Conservation (phyloP, 2,329 filamentous ascomycete species). For the Curvularia verruculosa region DNA sequence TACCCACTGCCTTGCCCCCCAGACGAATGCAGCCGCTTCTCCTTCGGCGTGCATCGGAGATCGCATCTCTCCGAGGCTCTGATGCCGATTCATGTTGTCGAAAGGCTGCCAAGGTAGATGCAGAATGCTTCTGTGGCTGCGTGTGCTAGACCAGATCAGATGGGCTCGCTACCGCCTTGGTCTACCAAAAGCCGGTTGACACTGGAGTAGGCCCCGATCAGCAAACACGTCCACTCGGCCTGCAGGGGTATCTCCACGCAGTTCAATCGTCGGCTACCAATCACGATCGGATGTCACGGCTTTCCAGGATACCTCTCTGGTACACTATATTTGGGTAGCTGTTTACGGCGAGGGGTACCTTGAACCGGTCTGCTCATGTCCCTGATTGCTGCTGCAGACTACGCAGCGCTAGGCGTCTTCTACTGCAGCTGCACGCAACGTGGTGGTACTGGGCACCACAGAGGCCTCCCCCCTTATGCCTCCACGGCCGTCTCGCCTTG, state of each 20-base stretch:
- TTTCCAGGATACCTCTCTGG: conserved; percentile 32
- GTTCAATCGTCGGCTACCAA: conserved; percentile 36
- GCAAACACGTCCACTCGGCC: conserved; percentile 46
- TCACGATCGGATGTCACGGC: conserved; percentile 32
- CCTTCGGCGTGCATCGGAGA: neutral
- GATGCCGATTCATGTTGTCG: conserved; percentile 21
- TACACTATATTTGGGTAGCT: conserved; percentile 41
- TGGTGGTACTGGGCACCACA: conserved; percentile 29
- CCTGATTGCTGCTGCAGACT: conserved; percentile 38
- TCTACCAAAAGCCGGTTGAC: conserved; percentile 34
- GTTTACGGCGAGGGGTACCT: conserved; percentile 33
- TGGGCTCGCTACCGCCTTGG: conserved; percentile 24
- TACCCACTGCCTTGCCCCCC: conserved; percentile 8
- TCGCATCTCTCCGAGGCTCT: conserved; percentile 15
- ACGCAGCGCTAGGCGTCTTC: conserved; percentile 31
- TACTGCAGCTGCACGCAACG: conserved; percentile 20
- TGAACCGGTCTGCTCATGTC: conserved; percentile 27
- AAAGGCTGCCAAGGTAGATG: conserved; percentile 19
- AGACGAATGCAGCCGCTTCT: neutral
- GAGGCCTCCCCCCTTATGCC: conserved; percentile 13
- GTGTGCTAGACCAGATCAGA: conserved; percentile 30
- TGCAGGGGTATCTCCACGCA: conserved; percentile 40
- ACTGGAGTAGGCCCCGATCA: conserved; percentile 38
- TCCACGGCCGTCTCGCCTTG: neutral
- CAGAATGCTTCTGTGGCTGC: conserved; percentile 22